Conservation (phyloP, 176 grass and related monocot genomes). For the Typha latifolia region DNA sequence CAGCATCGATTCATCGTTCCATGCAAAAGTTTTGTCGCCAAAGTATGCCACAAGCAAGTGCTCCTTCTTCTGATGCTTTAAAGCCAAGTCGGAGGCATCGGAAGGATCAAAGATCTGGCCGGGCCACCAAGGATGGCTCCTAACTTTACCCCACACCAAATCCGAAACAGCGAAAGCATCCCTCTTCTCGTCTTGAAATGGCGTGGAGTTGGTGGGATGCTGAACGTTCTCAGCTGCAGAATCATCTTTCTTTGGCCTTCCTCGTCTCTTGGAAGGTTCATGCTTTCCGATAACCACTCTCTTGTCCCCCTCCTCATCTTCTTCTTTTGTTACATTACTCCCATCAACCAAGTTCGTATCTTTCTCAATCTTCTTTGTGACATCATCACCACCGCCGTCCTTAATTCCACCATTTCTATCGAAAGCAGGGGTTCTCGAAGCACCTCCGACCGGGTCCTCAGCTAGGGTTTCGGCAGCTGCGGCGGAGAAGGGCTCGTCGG, state of each 20-base stretch:
- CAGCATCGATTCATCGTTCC: constrained; percentile 62
- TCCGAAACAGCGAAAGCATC: constrained; percentile 36
- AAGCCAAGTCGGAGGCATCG: constrained; percentile 22
- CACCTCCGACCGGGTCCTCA: neutral
- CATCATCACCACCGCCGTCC: too few relatives aligned
- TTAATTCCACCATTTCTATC: too few relatives aligned
- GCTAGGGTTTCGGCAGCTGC: constrained; percentile 1
- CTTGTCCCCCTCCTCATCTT: neutral
- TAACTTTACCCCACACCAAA: constrained; percentile 89
- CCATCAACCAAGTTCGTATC: neutral
- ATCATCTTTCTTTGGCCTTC: neutral
- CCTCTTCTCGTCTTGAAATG: constrained; percentile 9
- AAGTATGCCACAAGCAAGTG: constrained; percentile 81
- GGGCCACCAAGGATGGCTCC: constrained; percentile 68
- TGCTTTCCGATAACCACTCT: too few relatives aligned
- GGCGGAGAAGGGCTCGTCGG: neutral
- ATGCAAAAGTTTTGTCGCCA: constrained; percentile 77
- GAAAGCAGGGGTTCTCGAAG: too few relatives aligned
- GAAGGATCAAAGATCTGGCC: constrained; percentile 61
- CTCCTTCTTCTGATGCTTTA: constrained; percentile 26
- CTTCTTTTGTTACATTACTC: neutral
- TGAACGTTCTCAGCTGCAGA: neutral
- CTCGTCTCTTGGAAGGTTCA: neutral
- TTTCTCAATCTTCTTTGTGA: neutral
- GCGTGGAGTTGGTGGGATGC: neutral